phyloP scores from a whole-genome alignment of 805 yeast genomes.

The Candida xiaguanensis region DNA sequence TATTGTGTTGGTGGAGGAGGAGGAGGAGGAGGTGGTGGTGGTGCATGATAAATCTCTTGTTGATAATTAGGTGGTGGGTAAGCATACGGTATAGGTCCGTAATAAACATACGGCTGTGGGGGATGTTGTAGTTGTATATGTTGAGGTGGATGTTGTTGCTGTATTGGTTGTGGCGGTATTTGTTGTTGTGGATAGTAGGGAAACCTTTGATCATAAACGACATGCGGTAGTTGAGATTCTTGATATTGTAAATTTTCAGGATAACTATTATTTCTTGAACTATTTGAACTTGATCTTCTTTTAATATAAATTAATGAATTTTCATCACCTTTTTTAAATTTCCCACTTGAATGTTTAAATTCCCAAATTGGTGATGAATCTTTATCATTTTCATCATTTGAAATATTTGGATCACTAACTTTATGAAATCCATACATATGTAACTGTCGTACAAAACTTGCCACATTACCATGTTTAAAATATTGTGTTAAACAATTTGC shows the following conservation, averaged over 20 bases:
- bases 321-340: constrained; percentile 47
- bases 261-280: constrained; percentile 10
- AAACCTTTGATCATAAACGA: not conserved
- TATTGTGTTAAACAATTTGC: constrained; percentile 61
- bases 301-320: constrained; percentile 42
- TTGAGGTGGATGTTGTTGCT: constrained; percentile 6
- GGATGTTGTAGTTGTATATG: constrained; percentile 11
- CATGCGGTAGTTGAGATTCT: not conserved
- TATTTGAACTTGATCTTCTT: constrained; percentile 43
- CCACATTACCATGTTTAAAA: constrained; percentile 92
- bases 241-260: constrained; percentile 5
- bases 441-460: constrained; percentile 87
- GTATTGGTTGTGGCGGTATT: not conserved
- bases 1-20: not conserved
- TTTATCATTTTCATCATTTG: constrained; percentile 10
- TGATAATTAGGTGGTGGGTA: not conserved
- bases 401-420: constrained; percentile 45
- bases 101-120: not conserved
- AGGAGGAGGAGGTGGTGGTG: not conserved
- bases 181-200: not conserved
- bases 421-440: constrained; percentile 98
- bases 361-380: constrained; percentile 46
- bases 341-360: constrained; percentile 51
- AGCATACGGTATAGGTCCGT: constrained; percentile 4
- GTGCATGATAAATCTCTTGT: constrained; percentile 8